phyloP scores from a whole-genome alignment of 2,329 filamentous ascomycete genomes.

The Diatrype stigma region DNA sequence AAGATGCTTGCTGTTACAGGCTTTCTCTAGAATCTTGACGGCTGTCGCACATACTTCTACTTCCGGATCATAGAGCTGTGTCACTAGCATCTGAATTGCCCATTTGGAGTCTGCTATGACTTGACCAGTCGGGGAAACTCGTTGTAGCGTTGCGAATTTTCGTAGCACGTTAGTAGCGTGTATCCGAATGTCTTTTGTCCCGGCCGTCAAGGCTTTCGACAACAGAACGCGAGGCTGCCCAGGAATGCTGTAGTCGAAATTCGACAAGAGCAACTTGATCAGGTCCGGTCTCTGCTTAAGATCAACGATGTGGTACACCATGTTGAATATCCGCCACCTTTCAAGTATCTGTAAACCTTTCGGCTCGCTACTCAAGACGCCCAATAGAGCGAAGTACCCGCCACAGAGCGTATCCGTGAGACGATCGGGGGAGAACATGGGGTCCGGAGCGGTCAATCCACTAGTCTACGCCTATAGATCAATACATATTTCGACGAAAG shows the following conservation, averaged over 20 bases:
- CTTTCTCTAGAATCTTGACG: constrained; percentile 95
- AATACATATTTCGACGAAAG: constrained; percentile 7
- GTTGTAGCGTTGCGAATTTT: constrained; percentile 70
- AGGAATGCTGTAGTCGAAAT: constrained; percentile 85
- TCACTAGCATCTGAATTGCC: constrained; percentile 96
- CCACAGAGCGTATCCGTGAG: constrained; percentile 83
- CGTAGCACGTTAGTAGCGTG: constrained; percentile 82
- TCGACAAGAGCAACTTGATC: constrained; percentile 80
- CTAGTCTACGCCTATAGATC: constrained; percentile 47
- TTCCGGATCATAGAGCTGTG: constrained; percentile 94
- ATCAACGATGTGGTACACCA: constrained; percentile 98
- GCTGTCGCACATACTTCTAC: constrained; percentile 94
- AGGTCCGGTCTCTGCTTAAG: constrained; percentile 86
- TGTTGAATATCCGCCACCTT: constrained; percentile 97
- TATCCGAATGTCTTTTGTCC: constrained; percentile 87
- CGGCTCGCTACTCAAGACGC: constrained; percentile 75
- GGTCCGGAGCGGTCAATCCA: constrained; percentile 73
- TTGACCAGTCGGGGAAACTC: constrained; percentile 33
- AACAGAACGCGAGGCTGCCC: constrained; percentile 89
- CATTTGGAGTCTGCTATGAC: constrained; percentile 73
- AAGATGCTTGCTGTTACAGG: constrained; percentile 86
- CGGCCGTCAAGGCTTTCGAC: constrained; percentile 88
- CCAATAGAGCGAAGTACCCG: constrained; percentile 92
- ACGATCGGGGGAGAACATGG: constrained; percentile 82
- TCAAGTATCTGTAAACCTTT: constrained; percentile 88